Evolutionary conservation across 495 filamentous ascomycete genomes (phyloP).

Genomic region (Penicillium simplicissimum): DNA sequence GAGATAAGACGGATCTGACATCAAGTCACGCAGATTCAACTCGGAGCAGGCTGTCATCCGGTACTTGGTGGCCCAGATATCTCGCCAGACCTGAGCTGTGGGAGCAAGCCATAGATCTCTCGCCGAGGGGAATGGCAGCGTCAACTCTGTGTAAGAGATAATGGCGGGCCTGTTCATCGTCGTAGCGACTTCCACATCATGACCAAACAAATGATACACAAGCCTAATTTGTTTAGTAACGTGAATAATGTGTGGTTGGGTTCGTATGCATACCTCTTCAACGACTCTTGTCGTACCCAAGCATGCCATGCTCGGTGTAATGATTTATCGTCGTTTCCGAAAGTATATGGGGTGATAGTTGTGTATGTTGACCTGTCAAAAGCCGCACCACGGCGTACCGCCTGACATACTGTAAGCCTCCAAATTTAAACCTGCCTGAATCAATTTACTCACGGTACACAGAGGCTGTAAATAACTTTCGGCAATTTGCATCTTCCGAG

Average conservation of each 20-base stretch:
- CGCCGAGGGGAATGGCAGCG: conserved; percentile 54
- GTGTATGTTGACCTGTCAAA: conserved; percentile 50
- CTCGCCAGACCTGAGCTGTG: conserved; percentile 54
- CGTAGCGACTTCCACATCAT: conserved; percentile 58
- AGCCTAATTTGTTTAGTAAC: conserved; percentile 33
- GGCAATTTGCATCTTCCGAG: conserved; percentile 63
- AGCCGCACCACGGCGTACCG: conserved; percentile 20
- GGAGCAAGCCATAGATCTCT: conserved; percentile 56
- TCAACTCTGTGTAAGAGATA: conserved; percentile 61
- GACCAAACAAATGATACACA: conserved; percentile 54
- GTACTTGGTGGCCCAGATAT: conserved; percentile 37
- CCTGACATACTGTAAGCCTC: conserved; percentile 9
- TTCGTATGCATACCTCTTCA: conserved; percentile 33
- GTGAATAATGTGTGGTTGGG: neutral
- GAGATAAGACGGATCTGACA: conserved; percentile 22
- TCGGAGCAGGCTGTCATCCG: neutral
- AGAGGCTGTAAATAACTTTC: conserved; percentile 55
- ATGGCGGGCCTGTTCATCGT: conserved; percentile 48
- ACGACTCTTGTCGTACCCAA: conserved; percentile 52
- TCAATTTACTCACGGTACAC: conserved; percentile 36
- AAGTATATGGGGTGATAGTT: conserved; percentile 34
- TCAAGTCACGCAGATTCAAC: conserved; percentile 18
- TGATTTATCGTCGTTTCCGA: conserved; percentile 41
- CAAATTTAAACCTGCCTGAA: neutral
- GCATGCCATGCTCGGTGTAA: conserved; percentile 54